Conservation (phyloP, 306 rosid species). For the Fagus crenata region DNA sequence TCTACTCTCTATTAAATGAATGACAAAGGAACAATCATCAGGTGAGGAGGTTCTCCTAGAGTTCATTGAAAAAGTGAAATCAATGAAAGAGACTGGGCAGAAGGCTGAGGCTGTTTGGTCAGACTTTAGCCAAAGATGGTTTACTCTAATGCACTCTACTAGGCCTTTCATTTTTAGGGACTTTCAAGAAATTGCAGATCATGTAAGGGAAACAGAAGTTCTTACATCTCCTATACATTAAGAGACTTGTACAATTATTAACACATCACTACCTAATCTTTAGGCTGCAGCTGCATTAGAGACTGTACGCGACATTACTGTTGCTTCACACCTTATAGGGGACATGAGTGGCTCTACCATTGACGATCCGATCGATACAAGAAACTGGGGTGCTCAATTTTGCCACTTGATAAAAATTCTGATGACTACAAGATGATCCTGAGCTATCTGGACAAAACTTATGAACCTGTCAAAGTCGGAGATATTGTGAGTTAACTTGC, state of each 20-base stretch:
- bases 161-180: constrained; percentile 78
- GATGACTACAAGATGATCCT: constrained; percentile 71
- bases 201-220: constrained; percentile 46
- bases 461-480: constrained; percentile 71
- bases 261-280: constrained; percentile 5
- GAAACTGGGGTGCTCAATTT: constrained; percentile 64
- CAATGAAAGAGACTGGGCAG: constrained; percentile 59
- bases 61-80: constrained; percentile 57
- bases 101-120: constrained; percentile 76
- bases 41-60: constrained; percentile 69
- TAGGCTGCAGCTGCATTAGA: constrained; percentile 82
- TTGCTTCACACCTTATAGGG: constrained; percentile 72
- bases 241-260: not conserved
- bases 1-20: not conserved
- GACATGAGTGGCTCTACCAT: constrained; percentile 74
- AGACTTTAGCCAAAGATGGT: constrained; percentile 90
- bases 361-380: constrained; percentile 65
- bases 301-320: constrained; percentile 62
- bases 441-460: constrained; percentile 74
- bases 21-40: constrained; percentile 26
- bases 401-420: constrained; percentile 54
- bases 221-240: not conserved
- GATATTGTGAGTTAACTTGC: constrained; percentile 47
- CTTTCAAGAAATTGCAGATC: constrained; percentile 73
- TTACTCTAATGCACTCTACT: constrained; percentile 78